A percentile compares a stretch with the other conserved stretches of the same genome.
phyloP scores from a whole-genome alignment of 306 rosid species.

The apple (Malus domestica) region DNA sequence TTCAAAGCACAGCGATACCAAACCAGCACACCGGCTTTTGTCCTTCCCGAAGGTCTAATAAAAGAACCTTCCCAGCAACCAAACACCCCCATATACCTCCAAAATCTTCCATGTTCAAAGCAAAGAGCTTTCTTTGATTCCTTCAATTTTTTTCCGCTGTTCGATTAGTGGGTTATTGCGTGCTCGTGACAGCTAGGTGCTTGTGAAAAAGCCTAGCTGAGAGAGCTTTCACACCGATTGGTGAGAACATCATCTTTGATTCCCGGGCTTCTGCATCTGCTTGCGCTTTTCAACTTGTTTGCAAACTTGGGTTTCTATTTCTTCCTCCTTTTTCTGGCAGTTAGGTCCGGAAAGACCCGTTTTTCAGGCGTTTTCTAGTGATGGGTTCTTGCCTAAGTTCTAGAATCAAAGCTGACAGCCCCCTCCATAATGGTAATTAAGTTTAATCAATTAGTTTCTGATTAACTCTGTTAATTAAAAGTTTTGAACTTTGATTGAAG shows the following conservation, averaged over 20 bases:
- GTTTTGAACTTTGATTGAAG: neutral
- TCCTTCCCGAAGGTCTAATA: constrained; percentile 17
- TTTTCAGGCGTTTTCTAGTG: constrained; percentile 16
- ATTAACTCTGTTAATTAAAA: neutral
- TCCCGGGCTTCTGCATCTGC: constrained; percentile 18
- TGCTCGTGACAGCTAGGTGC: constrained; percentile 44
- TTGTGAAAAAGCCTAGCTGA: constrained; percentile 19
- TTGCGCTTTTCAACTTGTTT: constrained; percentile 21
- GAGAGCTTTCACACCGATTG: constrained; percentile 44
- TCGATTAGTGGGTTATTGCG: constrained; percentile 16
- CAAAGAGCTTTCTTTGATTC: neutral
- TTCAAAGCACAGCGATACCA: too few relatives aligned
- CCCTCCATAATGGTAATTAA: constrained; percentile 59
- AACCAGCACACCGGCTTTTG: constrained; percentile 22
- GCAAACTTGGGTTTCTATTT: constrained; percentile 8
- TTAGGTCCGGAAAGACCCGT: constrained; percentile 1
- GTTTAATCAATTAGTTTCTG: neutral
- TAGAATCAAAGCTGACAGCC: constrained; percentile 88
- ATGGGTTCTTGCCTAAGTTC: constrained; percentile 93
- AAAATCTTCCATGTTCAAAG: constrained; percentile 2
- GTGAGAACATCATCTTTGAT: constrained; percentile 12
- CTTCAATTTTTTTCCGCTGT: neutral
- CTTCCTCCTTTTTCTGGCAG: neutral
- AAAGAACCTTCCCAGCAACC: constrained; percentile 35
- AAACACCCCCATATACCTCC: constrained; percentile 1